These are phyloP conservation scores for Santalum album DNA, from an alignment of 164 flowering plant genomes.

Conservation along the genomic window DNA sequence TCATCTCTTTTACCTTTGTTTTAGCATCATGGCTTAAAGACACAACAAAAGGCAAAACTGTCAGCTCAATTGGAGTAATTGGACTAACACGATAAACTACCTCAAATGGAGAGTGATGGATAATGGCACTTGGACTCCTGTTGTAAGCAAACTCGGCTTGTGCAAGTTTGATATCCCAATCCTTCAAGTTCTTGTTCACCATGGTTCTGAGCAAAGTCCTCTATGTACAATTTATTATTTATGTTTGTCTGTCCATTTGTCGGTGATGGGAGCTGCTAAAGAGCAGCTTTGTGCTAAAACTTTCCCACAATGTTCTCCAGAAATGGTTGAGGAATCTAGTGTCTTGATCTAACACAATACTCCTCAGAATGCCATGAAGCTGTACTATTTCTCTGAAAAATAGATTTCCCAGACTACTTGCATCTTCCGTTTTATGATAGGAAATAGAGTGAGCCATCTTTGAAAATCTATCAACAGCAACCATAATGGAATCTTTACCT, in stretches of 20 bases:
- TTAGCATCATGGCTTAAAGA: no score
- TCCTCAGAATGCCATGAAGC: no score
- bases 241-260: neutral
- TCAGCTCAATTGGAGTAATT: no score
- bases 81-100: no score
- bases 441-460: neutral
- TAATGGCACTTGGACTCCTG: no score
- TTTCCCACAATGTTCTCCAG: neutral
- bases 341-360: neutral
- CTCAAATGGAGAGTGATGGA: no score
- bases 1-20: no score
- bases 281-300: neutral
- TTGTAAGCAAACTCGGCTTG: no score
- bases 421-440: neutral
- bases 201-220: no score
- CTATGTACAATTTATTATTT: neutral
- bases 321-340: neutral
- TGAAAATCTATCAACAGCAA: neutral
- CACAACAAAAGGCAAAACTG: no score
- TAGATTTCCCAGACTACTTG: neutral
- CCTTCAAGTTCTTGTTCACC: no score
- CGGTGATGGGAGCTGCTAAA: neutral
- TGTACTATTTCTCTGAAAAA: neutral
- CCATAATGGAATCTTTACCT: neutral
- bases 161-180: no score